Percentiles rank a stretch among this genome's conserved stretches.
These are phyloP conservation scores for Debaryomyces prosopidis DNA, from an alignment of 805 yeast genomes.

Conservation along the genomic window DNA sequence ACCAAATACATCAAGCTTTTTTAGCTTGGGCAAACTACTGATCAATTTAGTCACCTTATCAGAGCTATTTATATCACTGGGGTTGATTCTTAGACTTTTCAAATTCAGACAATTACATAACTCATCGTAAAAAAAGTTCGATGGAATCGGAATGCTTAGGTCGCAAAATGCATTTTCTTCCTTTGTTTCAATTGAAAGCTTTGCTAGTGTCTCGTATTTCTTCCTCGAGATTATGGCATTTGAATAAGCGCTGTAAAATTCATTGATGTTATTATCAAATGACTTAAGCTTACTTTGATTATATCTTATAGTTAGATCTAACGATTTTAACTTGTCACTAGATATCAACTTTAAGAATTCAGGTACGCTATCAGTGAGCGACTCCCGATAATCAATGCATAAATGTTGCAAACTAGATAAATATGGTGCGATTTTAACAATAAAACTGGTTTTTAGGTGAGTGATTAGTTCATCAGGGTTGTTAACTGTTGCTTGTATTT, in stretches of 20 bases:
- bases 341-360: constrained; percentile 26
- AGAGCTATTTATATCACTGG: constrained; percentile 15
- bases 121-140: constrained; percentile 9
- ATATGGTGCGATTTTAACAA: constrained; percentile 21
- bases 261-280: constrained; percentile 8
- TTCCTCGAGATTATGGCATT: constrained; percentile 13
- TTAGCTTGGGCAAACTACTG: constrained; percentile 20
- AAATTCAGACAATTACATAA: constrained; percentile 20
- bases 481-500: constrained; percentile 1
- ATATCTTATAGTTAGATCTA: constrained; percentile 44
- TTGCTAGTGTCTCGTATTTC: constrained; percentile 18
- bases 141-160: constrained; percentile 23
- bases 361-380: constrained; percentile 41
- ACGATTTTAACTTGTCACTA: constrained; percentile 21
- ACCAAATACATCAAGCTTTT: constrained; percentile 47
- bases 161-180: constrained; percentile 37
- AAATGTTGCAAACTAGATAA: constrained; percentile 26
- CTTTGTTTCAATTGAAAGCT: constrained; percentile 41
- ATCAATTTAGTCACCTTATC: constrained; percentile 22
- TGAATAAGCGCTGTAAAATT: constrained; percentile 14
- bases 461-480: constrained; percentile 10
- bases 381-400: constrained; percentile 43
- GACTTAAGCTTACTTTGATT: constrained; percentile 27
- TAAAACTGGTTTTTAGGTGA: constrained; percentile 17
- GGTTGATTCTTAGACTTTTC: constrained; percentile 42